These are phyloP conservation scores for Hanseniaspora uvarum DNA, from an alignment of 1,139 yeast species.

Conservation along the genomic window DNA sequence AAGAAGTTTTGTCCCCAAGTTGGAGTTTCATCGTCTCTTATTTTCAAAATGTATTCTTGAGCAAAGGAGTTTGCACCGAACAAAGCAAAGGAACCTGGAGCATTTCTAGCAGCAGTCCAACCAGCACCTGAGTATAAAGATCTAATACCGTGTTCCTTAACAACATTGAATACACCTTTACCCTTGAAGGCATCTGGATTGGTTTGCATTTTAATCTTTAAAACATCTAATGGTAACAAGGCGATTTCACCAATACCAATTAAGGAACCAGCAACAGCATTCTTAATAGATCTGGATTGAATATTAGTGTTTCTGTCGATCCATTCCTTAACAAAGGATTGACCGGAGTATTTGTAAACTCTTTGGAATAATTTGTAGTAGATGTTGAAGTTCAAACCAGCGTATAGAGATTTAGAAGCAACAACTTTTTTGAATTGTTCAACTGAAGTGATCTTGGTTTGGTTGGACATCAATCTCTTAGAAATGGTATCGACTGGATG, in stretches of 20 bases:
- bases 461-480: conserved; percentile 94
- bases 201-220: conserved; percentile 96
- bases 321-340: conserved; percentile 94
- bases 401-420: conserved; percentile 84
- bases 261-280: conserved; percentile 94
- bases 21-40: conserved; percentile 77
- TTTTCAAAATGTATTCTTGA: conserved; percentile 83
- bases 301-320: conserved; percentile 62
- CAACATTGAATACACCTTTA: conserved; percentile 80
- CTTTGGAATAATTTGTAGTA: conserved; percentile 93
- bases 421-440: conserved; percentile 72
- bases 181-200: conserved; percentile 98
- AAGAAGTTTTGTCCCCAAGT: conserved; percentile 93
- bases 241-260: conserved; percentile 98
- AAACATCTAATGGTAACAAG: conserved; percentile 85
- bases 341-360: conserved; percentile 98
- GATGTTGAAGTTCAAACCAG: conserved; percentile 98
- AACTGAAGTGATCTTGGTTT: conserved; percentile 54
- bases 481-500: conserved; percentile 98
- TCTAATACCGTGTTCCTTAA: conserved; percentile 75
- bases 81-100: conserved; percentile 95
- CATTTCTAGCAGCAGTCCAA: conserved; percentile 99
- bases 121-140: conserved; percentile 98
- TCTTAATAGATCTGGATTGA: conserved; percentile 92
- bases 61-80: conserved; percentile 99